These are phyloP conservation scores for Monosporozyma yasuniensis DNA, from an alignment of 805 yeast species.

Conservation along the genomic window DNA sequence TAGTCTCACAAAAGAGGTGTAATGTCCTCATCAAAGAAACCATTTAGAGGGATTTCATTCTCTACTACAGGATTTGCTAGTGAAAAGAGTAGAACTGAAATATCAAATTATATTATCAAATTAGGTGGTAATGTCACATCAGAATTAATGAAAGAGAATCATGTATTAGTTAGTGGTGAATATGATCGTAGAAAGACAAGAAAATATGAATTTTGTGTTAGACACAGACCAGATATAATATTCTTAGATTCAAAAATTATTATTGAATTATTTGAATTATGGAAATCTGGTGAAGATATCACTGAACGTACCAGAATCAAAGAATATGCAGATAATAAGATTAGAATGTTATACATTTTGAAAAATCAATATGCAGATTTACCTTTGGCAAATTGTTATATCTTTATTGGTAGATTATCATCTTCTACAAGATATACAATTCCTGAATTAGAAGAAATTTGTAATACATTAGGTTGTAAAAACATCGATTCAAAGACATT, in stretches of 20 bases:
- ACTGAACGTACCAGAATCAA: slow-evolving; percentile 4
- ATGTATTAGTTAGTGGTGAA: slow-evolving; percentile 51
- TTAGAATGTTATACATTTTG: slow-evolving; percentile 12
- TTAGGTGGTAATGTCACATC: slow-evolving; percentile 53
- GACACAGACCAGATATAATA: slow-evolving; percentile 22
- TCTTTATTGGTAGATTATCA: slow-evolving; percentile 25
- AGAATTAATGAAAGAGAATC: slow-evolving; percentile 54
- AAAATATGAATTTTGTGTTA: slow-evolving; percentile 24
- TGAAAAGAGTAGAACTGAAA: slow-evolving; percentile 33
- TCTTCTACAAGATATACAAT: neutral
- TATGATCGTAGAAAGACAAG: slow-evolving; percentile 23
- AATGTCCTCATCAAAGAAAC: slow-evolving; percentile 14
- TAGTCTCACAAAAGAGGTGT: too few relatives aligned
- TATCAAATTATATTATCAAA: slow-evolving; percentile 38
- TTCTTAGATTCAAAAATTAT: slow-evolving; percentile 15
- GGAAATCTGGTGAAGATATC: slow-evolving; percentile 27
- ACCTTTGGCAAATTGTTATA: slow-evolving; percentile 19
- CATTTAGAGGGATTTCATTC: slow-evolving; percentile 42
- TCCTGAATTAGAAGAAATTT: slow-evolving; percentile 11
- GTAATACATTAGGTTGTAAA: slow-evolving; percentile 6
- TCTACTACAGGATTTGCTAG: slow-evolving; percentile 47
- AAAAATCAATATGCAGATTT: slow-evolving; percentile 11
- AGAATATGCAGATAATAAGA: slow-evolving; percentile 1
- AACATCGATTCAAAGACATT: neutral
- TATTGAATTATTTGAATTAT: slow-evolving; percentile 21